These are phyloP conservation scores for Chaetomium sp. DNA, from an alignment of 2,329 filamentous ascomycete species.

Conservation along the genomic window DNA sequence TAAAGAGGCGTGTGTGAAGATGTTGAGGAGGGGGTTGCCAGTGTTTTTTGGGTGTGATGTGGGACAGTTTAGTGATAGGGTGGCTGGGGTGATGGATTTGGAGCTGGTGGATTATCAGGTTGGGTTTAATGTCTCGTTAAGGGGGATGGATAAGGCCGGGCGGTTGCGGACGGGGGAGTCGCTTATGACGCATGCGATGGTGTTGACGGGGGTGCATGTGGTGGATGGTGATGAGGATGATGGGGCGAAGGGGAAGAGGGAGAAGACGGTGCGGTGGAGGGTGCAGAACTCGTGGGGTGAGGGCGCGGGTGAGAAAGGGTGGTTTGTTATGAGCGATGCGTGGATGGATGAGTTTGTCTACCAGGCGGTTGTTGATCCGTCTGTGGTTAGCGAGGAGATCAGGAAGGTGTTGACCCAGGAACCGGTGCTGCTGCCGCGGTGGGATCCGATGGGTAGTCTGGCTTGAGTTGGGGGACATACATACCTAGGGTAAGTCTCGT, in stretches of 20 bases:
- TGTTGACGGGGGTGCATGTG: conserved; percentile 64
- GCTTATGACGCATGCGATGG: background rate
- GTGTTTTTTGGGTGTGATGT: conserved; percentile 89
- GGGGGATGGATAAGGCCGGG: conserved; percentile 64
- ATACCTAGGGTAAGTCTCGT: no score
- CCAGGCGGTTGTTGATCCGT: conserved; percentile 62
- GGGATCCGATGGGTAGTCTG: conserved; percentile 75
- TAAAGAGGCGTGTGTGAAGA: conserved; percentile 66
- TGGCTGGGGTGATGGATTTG: conserved; percentile 72
- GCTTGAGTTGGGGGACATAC: conserved; percentile 25
- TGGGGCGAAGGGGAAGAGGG: background rate
- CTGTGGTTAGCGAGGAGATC: conserved; percentile 30
- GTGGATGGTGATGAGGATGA: conserved; percentile 31
- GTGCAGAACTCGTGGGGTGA: conserved; percentile 36
- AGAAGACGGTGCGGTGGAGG: conserved; percentile 66
- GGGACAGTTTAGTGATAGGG: conserved; percentile 63
- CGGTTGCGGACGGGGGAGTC: conserved; percentile 44
- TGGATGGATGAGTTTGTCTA: conserved; percentile 80
- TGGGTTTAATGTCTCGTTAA: conserved; percentile 68
- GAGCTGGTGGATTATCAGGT: conserved; percentile 71
- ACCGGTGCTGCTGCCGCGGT: conserved; percentile 64
- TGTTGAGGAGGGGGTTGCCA: conserved; percentile 71
- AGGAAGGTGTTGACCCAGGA: conserved; percentile 64
- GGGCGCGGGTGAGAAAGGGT: conserved; percentile 62
- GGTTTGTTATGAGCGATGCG: conserved; percentile 81